phyloP scores from a whole-genome alignment of 495 filamentous ascomycete genomes.

The Podospora pseudoanserina region DNA sequence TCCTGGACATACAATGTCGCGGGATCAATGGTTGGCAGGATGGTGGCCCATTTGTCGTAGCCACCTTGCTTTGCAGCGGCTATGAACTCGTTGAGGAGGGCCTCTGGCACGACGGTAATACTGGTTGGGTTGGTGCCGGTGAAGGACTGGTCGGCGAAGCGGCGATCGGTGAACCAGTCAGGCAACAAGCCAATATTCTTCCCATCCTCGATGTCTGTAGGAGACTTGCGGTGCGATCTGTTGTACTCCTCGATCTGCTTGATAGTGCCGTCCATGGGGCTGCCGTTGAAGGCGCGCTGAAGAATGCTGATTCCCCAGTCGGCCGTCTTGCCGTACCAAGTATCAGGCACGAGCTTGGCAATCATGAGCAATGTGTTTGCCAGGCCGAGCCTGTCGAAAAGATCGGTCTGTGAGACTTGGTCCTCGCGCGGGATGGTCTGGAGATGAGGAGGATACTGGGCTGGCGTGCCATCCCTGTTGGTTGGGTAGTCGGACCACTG shows the following conservation, averaged over 20 bases:
- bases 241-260: conserved; percentile 41
- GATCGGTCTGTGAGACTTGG: conserved; percentile 18
- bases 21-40: conserved; percentile 26
- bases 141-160: conserved; percentile 49
- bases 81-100: conserved; percentile 35
- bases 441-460: conserved; percentile 38
- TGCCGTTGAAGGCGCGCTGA: conserved; percentile 30
- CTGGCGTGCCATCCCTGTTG: conserved; percentile 24
- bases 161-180: conserved; percentile 49
- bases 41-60: conserved; percentile 27
- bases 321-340: conserved; percentile 30
- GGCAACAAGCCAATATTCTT: conserved; percentile 42
- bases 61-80: conserved; percentile 30
- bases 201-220: conserved; percentile 37
- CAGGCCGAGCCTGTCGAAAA: conserved; percentile 35
- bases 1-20: conserved; percentile 45
- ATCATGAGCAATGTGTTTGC: conserved; percentile 33
- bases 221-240: conserved; percentile 32
- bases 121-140: conserved; percentile 50
- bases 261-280: conserved; percentile 33
- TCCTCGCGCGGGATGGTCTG: conserved; percentile 29
- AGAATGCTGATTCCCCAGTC: conserved; percentile 23
- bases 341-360: conserved; percentile 34
- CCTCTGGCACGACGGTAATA: conserved; percentile 33
- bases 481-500: conserved; percentile 29